Conservation (phyloP, 2,329 filamentous ascomycete genomes). For the Huntiella abstrusa region DNA sequence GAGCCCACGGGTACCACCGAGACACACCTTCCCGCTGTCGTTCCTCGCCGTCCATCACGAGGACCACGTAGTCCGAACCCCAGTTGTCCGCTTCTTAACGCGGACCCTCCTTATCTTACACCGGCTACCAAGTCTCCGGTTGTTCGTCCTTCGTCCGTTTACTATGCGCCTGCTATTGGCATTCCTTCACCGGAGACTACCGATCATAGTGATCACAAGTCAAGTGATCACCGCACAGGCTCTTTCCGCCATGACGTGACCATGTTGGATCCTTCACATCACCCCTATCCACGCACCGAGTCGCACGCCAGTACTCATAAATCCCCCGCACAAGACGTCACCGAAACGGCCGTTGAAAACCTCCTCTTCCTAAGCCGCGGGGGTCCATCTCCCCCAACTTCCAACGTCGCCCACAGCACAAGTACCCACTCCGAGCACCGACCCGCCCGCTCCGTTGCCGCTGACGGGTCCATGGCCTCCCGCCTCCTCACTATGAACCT, state of each 20-base stretch:
- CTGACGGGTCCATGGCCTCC: background rate
- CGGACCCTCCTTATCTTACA: background rate
- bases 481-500: conserved; percentile 2
- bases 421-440: conserved; percentile 1
- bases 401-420: conserved; percentile 10
- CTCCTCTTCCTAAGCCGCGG: conserved; percentile 20
- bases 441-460: background rate
- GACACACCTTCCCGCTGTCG: background rate
- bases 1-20: background rate
- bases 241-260: background rate
- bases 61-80: conserved; percentile 2
- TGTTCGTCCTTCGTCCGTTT: background rate
- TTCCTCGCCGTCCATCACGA: background rate
- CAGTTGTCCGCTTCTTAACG: conserved; percentile 1
- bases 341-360: conserved; percentile 20
- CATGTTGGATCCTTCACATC: background rate
- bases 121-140: background rate
- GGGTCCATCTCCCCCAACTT: conserved; percentile 8
- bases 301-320: background rate
- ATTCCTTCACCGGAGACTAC: background rate
- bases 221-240: background rate
- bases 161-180: background rate
- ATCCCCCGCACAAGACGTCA: conserved; percentile 1
- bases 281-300: background rate
- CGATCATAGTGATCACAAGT: background rate